A percentile compares a stretch with the other conserved stretches of the same genome.
phyloP scores from a whole-genome alignment of 2,329 filamentous ascomycete genomes.

The Blastomyces percursus region DNA sequence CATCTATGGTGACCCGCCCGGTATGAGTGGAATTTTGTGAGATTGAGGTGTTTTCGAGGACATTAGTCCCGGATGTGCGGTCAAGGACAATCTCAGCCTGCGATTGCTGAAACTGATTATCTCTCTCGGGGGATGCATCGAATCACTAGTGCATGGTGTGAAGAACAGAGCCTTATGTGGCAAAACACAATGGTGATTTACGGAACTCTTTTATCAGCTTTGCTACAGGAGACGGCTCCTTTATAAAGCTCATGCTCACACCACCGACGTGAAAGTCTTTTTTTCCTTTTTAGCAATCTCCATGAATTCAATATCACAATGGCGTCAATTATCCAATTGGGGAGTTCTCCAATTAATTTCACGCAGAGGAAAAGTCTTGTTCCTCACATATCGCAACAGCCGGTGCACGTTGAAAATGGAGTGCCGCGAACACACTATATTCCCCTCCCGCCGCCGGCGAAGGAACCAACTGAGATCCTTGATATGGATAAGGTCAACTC shows the following conservation, averaged over 20 bases:
- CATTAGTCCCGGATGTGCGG: background rate
- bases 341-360: background rate
- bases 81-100: background rate
- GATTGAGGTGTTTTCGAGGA: background rate
- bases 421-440: conserved; percentile 33
- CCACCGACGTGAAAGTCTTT: background rate
- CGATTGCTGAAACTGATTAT: background rate
- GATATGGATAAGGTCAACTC: conserved; percentile 70
- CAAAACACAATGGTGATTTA: background rate
- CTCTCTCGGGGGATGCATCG: background rate
- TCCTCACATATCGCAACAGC: background rate
- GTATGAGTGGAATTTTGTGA: background rate
- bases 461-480: conserved; percentile 49
- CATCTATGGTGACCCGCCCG: background rate
- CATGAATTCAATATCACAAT: background rate
- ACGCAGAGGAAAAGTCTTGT: background rate
- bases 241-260: background rate
- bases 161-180: background rate
- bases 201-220: background rate
- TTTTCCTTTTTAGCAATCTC: background rate
- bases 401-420: conserved; percentile 2
- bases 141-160: background rate
- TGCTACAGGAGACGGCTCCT: background rate
- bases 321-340: conserved; percentile 1
- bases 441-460: conserved; percentile 57